phyloP scores from a whole-genome alignment of 768 basidiomycete genomes.

The Boletus sp. region DNA sequence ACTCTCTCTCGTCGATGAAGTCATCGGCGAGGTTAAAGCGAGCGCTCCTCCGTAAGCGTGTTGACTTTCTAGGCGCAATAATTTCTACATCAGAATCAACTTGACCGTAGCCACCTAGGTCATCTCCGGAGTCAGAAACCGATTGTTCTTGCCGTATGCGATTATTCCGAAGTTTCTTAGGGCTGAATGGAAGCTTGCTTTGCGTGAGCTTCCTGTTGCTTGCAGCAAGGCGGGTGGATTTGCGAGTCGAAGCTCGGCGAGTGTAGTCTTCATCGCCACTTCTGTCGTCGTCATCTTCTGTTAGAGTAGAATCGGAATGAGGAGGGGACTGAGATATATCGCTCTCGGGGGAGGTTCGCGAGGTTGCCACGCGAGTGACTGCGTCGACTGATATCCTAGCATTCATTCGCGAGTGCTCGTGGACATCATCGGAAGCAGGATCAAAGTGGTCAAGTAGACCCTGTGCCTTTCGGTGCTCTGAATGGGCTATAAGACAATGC shows the following conservation, averaged over 20 bases:
- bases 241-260: conserved; percentile 7
- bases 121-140: conserved; percentile 37
- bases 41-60: conserved; percentile 40
- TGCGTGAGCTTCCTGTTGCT: conserved; percentile 10
- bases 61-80: conserved; percentile 43
- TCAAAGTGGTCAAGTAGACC: conserved; percentile 53
- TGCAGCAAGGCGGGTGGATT: conserved; percentile 16
- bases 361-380: conserved; percentile 1
- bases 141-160: conserved; percentile 21
- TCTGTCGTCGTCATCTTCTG: conserved; percentile 28
- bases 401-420: conserved; percentile 55
- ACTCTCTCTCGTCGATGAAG: conserved; percentile 25
- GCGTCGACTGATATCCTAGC: conserved; percentile 32
- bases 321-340: conserved; percentile 4
- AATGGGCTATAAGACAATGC: conserved; percentile 6
- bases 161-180: conserved; percentile 52
- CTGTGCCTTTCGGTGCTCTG: conserved; percentile 45
- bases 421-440: conserved; percentile 51
- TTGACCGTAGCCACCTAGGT: conserved; percentile 38
- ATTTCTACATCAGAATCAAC: conserved; percentile 26
- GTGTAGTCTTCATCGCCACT: conserved; percentile 15
- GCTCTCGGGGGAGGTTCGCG: conserved; percentile 11
- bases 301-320: conserved; percentile 16
- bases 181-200: conserved; percentile 60
- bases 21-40: conserved; percentile 36